Evolutionary conservation across 768 basidiomycete species (phyloP).

Genomic region (Suillus americanus): DNA sequence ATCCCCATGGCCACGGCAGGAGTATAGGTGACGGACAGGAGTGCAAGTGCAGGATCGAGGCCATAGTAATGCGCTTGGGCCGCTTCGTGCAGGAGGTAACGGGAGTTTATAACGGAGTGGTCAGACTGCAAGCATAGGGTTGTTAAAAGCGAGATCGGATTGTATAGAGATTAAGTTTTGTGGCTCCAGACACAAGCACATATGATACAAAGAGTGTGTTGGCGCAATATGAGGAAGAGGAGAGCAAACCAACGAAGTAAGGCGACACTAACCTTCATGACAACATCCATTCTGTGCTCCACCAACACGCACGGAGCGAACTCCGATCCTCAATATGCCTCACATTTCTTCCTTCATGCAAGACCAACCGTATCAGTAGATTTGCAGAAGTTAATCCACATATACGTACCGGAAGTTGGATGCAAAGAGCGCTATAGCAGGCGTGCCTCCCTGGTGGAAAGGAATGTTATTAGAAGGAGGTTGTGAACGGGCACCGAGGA

Average conservation of each 20-base stretch:
- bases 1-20: conserved; percentile 68
- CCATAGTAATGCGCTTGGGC: conserved; percentile 71
- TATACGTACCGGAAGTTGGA: conserved; percentile 38
- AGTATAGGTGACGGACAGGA: conserved; percentile 65
- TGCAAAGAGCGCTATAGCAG: conserved; percentile 80
- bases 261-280: conserved; percentile 61
- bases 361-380: not conserved
- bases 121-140: conserved; percentile 41
- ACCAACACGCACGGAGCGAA: conserved; percentile 77
- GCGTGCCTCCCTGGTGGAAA: conserved; percentile 51
- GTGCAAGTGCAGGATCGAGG: conserved; percentile 53
- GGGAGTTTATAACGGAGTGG: conserved; percentile 58
- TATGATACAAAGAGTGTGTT: not conserved
- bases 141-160: not conserved
- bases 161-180: too few relatives aligned
- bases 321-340: conserved; percentile 78
- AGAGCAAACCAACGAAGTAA: not conserved
- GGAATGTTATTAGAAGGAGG: not conserved
- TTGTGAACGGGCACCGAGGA: not conserved
- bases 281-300: conserved; percentile 62
- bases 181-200: not conserved
- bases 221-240: not conserved
- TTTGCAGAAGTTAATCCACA: not conserved
- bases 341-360: conserved; percentile 63
- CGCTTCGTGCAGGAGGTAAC: conserved; percentile 72